Percentiles rank a stretch among this genome's conserved stretches.
phyloP scores from a whole-genome alignment of 768 basidiomycete genomes.

The Leccinum fibrillosum region DNA sequence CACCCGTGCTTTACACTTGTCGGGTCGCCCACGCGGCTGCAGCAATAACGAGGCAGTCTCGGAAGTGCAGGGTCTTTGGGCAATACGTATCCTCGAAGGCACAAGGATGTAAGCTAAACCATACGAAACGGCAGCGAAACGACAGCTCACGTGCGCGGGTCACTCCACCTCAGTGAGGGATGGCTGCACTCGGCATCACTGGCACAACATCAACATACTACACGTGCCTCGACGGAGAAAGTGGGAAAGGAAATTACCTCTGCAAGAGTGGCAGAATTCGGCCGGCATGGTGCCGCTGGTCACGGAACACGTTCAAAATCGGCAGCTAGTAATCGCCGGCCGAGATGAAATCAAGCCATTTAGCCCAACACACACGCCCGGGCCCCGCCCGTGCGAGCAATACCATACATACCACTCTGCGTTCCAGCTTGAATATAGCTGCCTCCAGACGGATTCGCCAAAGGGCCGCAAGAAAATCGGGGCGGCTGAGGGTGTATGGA shows the following conservation, averaged over 20 bases:
- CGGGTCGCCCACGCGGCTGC: neutral
- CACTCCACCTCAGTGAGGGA: neutral
- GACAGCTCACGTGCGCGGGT: neutral
- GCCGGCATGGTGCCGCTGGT: neutral
- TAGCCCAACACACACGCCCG: neutral
- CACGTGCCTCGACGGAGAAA: neutral
- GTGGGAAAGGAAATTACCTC: conserved; percentile 5
- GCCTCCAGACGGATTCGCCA: conserved; percentile 18
- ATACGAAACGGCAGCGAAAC: neutral
- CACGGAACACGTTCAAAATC: conserved; percentile 18
- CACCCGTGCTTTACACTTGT: neutral
- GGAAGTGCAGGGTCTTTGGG: neutral
- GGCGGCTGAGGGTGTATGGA: neutral
- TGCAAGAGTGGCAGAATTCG: neutral
- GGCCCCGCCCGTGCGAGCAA: neutral
- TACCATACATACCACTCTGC: conserved; percentile 18
- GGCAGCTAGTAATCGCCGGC: conserved; percentile 12
- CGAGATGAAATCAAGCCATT: conserved; percentile 1
- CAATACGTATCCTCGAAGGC: neutral
- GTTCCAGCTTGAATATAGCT: conserved; percentile 20
- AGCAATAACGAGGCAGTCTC: neutral
- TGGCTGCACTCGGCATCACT: neutral
- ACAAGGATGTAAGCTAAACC: neutral
- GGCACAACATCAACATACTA: neutral
- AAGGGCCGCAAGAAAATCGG: conserved; percentile 14